phyloP scores from a whole-genome alignment of 805 yeast genomes.

The Wickerhamomyces pijperi region DNA sequence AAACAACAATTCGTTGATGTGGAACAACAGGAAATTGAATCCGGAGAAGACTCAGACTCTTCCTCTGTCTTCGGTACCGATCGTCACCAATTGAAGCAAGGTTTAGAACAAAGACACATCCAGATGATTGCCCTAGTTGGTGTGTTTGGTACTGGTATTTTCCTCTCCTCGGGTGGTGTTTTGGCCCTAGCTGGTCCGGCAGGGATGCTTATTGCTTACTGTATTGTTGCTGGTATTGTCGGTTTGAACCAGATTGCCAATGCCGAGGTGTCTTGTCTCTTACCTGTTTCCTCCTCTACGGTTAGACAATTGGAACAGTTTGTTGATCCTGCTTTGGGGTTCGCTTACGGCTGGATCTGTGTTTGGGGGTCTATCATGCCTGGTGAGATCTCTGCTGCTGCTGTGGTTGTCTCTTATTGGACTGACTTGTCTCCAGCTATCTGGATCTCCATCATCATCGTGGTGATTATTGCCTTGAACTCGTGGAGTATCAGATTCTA shows the following conservation, averaged over 20 bases:
- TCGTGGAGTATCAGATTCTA: conserved; percentile 27
- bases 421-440: conserved; percentile 30
- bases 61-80: conserved; percentile 4
- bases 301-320: conserved; percentile 25
- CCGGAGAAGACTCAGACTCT: background rate
- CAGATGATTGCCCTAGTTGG: conserved; percentile 40
- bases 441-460: conserved; percentile 30
- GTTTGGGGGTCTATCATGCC: conserved; percentile 32
- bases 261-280: conserved; percentile 25
- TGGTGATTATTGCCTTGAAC: conserved; percentile 24
- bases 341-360: conserved; percentile 32
- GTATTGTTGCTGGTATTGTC: conserved; percentile 22
- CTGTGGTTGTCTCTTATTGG: conserved; percentile 34
- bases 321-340: conserved; percentile 32
- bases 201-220: conserved; percentile 24
- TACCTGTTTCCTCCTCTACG: conserved; percentile 27
- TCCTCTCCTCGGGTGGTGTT: conserved; percentile 26
- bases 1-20: too few species aligned
- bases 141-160: conserved; percentile 31
- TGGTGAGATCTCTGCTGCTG: conserved; percentile 33
- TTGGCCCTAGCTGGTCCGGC: conserved; percentile 24
- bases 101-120: conserved; percentile 22
- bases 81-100: conserved; percentile 2
- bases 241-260: conserved; percentile 29
- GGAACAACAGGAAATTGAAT: background rate